These are phyloP conservation scores for Candida corydali DNA, from an alignment of 805 yeast genomes.

Conservation along the genomic window DNA sequence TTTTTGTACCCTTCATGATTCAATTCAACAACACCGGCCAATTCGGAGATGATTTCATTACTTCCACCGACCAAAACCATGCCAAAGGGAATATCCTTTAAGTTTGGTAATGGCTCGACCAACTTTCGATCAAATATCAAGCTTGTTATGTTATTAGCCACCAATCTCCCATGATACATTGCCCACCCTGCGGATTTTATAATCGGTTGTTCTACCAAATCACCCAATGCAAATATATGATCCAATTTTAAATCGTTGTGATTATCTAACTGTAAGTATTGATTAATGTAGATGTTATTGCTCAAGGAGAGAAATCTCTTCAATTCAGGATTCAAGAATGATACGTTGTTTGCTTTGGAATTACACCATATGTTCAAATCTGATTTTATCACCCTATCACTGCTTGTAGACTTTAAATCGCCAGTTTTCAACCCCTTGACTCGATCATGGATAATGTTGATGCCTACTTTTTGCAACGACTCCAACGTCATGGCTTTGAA, in stretches of 20 bases:
- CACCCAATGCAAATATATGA: constrained; percentile 35
- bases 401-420: constrained; percentile 23
- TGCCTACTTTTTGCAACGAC: constrained; percentile 25
- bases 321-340: constrained; percentile 19
- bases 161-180: constrained; percentile 37
- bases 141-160: constrained; percentile 33
- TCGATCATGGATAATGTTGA: constrained; percentile 27
- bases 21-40: constrained; percentile 29
- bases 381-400: constrained; percentile 23
- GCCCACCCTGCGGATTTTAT: constrained; percentile 46
- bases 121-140: constrained; percentile 24
- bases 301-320: constrained; percentile 20
- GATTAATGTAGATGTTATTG: constrained; percentile 32
- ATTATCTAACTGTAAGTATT: constrained; percentile 32
- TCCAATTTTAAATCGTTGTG: constrained; percentile 11
- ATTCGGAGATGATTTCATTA: constrained; percentile 33
- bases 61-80: constrained; percentile 41
- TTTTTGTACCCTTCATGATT: constrained; percentile 30
- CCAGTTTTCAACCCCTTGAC: constrained; percentile 25
- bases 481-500: constrained; percentile 24
- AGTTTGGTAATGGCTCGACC: constrained; percentile 32
- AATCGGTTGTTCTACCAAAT: constrained; percentile 35
- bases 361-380: constrained; percentile 35
- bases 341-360: constrained; percentile 27
- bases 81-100: constrained; percentile 32